Evolutionary conservation across 2,329 filamentous ascomycete species (phyloP), one percentile per base, ranked within the genome.

Genomic region (Claviceps sp.): DNA sequence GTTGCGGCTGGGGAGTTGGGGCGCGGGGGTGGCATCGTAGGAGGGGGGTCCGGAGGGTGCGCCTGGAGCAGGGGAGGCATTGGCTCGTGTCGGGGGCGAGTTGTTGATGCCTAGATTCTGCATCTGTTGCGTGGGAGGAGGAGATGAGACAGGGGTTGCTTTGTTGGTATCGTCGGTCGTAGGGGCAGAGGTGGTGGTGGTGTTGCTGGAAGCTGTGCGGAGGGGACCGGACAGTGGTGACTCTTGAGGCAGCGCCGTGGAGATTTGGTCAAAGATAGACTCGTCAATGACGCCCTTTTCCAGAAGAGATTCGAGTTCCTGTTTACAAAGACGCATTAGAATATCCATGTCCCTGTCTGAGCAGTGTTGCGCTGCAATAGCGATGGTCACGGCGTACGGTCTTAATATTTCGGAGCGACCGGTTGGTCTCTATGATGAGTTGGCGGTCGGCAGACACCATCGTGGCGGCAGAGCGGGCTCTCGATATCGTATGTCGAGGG

Each of bases 261-360:
- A 76, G 66, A 96, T 88, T 50, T 76, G 77, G 62, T 87, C 84
- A 65, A 90, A 88, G 63, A 84, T 81, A 52, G 81, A 72, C 54
- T 86, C 82, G 56, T 78, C 81, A 65, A 97, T 87, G 63, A 90
- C 76, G 58, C 84, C 84, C 62, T 85, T 81, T 66, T 95, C 90
- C 59, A 88, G 79, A 55, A 97, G 86, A 60, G 83, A 86, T 69
- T 95, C 89, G 55, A 96, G 85, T 72, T 96, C 90, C 90, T 95
- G 59, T 37, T 44, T 37, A 22, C 42, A 24, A 11, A 4, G 42
- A 41, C 30, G 30, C 9, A 34, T 34, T 34, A 34, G 30, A 34
- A 41, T 41, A 20, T 41, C 7, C 2, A 20, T 4, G 9, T 3
- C 30, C 9, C 1, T 11, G 9, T 34, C 9, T 34, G 4, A 34